Percentiles rank a stretch among this genome's conserved stretches.
Evolutionary conservation across 2,329 filamentous ascomycete genomes (phyloP).

Genomic region (Cadophora malorum): DNA sequence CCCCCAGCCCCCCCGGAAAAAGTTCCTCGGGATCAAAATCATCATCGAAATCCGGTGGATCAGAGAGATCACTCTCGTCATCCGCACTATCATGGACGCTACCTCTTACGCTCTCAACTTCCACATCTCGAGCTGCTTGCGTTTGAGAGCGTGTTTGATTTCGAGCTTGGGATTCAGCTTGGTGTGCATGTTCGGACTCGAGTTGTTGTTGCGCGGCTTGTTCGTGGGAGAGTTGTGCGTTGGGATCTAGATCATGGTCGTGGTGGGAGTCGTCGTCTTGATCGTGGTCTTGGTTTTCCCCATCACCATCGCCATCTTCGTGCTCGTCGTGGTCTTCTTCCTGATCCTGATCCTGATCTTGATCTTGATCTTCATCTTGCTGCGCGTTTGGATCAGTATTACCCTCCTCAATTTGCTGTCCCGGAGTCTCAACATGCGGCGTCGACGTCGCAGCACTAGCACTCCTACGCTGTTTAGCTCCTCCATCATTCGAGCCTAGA

Average conservation of each 20-base stretch:
- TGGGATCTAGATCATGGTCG: neutral
- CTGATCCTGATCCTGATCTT: conserved; percentile 49
- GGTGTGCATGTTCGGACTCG: neutral
- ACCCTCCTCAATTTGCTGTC: conserved; percentile 46
- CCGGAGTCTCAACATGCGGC: conserved; percentile 15
- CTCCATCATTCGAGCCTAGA: conserved; percentile 45
- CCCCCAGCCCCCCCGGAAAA: conserved; percentile 14
- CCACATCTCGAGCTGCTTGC: neutral
- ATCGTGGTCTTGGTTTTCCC: too few species aligned
- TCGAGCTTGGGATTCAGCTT: neutral
- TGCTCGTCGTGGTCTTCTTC: conserved; percentile 44
- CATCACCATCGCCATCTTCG: neutral
- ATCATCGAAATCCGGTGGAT: conserved; percentile 50
- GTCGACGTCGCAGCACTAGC: conserved; percentile 20
- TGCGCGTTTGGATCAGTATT: conserved; percentile 38
- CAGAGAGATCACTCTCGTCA: conserved; percentile 61
- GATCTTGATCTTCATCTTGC: conserved; percentile 40
- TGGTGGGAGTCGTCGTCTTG: conserved; percentile 45
- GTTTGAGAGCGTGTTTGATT: neutral
- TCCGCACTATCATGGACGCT: conserved; percentile 58
- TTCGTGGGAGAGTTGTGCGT: conserved; percentile 3
- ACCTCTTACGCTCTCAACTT: conserved; percentile 44
- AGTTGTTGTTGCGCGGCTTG: neutral
- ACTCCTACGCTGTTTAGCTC: conserved; percentile 13
- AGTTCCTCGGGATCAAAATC: conserved; percentile 32